These are phyloP conservation scores for Trapa bicornis DNA, from an alignment of 345 rosid species.

Conservation along the genomic window DNA sequence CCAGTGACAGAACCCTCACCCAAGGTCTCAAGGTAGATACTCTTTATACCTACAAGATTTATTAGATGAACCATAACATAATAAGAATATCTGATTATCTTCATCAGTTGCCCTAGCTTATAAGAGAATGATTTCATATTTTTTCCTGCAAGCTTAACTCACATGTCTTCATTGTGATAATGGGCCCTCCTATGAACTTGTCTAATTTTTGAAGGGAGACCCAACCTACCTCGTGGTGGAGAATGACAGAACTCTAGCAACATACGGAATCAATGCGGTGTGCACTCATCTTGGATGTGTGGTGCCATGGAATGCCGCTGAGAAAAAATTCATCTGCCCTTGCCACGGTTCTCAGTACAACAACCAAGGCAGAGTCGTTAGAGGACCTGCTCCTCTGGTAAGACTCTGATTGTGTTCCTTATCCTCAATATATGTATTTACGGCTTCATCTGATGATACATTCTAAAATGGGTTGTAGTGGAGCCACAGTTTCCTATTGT, in stretches of 20 bases:
- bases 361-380: slow-evolving; percentile 82
- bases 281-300: slow-evolving; percentile 98
- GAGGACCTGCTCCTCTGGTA: slow-evolving; percentile 98
- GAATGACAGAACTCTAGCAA: slow-evolving; percentile 68
- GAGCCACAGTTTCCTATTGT: too few relatives aligned
- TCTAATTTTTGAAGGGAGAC: slow-evolving; percentile 49
- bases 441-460: too few relatives aligned
- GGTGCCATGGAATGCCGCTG: slow-evolving; percentile 81
- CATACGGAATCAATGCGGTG: slow-evolving; percentile 73
- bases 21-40: slow-evolving; percentile 72
- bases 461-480: too few relatives aligned
- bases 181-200: not conserved
- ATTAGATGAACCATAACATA: too few relatives aligned
- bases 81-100: too few relatives aligned
- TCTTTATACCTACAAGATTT: not conserved
- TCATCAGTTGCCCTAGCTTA: not conserved
- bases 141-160: not conserved
- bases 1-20: slow-evolving; percentile 76
- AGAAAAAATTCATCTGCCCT: slow-evolving; percentile 94
- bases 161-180: not conserved
- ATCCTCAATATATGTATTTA: not conserved
- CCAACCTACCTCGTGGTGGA: slow-evolving; percentile 97
- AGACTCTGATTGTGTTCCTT: slow-evolving; percentile 11
- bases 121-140: not conserved
- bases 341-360: slow-evolving; percentile 99